Base-by-base conservation (phyloP, 495 filamentous ascomycete genomes). In the Extremus antarcticus region DNA sequence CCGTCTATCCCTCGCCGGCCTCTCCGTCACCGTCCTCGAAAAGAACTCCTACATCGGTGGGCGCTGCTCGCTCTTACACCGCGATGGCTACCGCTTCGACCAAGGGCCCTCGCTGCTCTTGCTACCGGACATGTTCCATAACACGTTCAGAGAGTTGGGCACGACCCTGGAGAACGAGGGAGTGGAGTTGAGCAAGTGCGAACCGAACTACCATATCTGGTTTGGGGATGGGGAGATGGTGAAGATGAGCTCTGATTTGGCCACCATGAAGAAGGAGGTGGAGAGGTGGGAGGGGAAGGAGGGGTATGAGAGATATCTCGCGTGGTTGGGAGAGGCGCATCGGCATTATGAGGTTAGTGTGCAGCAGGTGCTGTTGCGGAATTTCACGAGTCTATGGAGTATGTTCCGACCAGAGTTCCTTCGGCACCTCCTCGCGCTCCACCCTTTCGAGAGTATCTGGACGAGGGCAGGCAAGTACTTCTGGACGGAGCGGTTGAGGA, bases 71-170 rank as follows among this genome's bases (percentile, higher is more conserved):
- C 63, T 86, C 23, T 68, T 85, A 43, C 63, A 70, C 22, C 68
- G 76, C 52, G 66, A 75, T 50, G 79, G 75, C 25, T 79, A 80
- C 75, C 76, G 83, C 21, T 86, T 86, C 70, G 83, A 87, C 63
- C 82, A 85, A 72, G 83, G 83, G 0, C 83, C 83, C 0, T 85
- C 82, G 0, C 73, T 87, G 3, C 75, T 87, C 1, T 70, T 87
- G 3, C 80, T 87, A 25, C 84, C 83, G 3, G 74, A 73, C 46
- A 70, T 85, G 43, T 87, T 86, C 70, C 70, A 71, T 20, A 77
- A 82, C 63, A 73, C 78, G 15, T 87, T 85, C 57, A 61, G 64
- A 24, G 82, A 87, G 60, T 76, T 86, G 2, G 79, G 72, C 41
- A 84, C 83, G 1, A 76, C 73, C 0, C 63, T 84, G 3, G 71